These are phyloP conservation scores for Sarocladiaceae sp. DNA, from an alignment of 2,329 filamentous ascomycete species.

Conservation along the genomic window DNA sequence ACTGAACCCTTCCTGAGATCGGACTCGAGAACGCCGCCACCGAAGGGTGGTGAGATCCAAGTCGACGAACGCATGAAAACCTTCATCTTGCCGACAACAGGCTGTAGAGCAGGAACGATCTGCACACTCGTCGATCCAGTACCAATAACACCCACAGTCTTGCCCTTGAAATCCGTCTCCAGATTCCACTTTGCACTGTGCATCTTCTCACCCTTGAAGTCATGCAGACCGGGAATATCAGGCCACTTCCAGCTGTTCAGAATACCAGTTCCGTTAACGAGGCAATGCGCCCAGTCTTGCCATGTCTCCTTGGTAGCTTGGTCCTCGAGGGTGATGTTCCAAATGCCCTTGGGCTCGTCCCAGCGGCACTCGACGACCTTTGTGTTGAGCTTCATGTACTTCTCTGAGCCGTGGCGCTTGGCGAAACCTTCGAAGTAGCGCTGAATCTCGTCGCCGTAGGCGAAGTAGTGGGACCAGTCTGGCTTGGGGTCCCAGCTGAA, in stretches of 20 bases:
- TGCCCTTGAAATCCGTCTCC: constrained; percentile 35
- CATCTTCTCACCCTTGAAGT: constrained; percentile 46
- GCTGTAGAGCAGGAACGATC: constrained; percentile 41
- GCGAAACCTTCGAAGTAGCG: constrained; percentile 38
- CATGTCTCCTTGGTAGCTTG: constrained; percentile 16
- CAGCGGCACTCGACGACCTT: constrained; percentile 37
- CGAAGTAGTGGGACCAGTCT: constrained; percentile 39
- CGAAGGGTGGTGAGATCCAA: constrained; percentile 21
- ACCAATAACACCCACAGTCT: constrained; percentile 48
- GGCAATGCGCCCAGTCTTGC: constrained; percentile 39
- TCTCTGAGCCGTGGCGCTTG: constrained; percentile 29
- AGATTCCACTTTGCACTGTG: constrained; percentile 49
- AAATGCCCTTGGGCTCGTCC: constrained; percentile 36
- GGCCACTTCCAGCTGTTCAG: constrained; percentile 50
- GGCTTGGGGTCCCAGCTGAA: constrained; percentile 55
- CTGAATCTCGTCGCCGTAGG: constrained; percentile 37
- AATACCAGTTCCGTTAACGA: constrained; percentile 44
- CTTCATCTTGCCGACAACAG: constrained; percentile 20
- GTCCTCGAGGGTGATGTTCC: constrained; percentile 26
- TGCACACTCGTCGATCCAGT: constrained; percentile 49
- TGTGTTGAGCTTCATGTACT: constrained; percentile 39
- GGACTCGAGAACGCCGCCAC: constrained; percentile 21
- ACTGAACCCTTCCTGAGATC: constrained; percentile 23
- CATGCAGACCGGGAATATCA: constrained; percentile 42
- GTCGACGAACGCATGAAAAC: constrained; percentile 26